Evolutionary conservation across 1,284 basidiomycete species (phyloP), one percentile per base, ranked within the genome.

Genomic region (Cerioporus squamosus): DNA sequence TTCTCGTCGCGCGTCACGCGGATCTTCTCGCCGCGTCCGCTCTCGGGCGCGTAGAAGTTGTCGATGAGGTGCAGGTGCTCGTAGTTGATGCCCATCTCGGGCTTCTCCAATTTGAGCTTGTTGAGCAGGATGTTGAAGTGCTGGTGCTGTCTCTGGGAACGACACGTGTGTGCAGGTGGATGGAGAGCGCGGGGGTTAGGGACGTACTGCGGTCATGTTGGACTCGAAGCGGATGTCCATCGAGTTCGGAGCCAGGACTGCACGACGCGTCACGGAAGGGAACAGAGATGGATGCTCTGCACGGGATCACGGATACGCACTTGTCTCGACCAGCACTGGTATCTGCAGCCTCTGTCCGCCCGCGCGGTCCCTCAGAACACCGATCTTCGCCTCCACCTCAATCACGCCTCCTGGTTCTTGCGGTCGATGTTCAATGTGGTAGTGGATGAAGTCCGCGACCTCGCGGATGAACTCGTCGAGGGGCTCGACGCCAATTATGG

Each of bases 301-400:
- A n/a, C n/a, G n/a, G 10, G 10, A 10, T 10, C 29, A 29, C 5
- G 10, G 10, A n/a, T 1, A 86, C 91, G 74, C 75, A 96, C 95
- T 93, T 43, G 91, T 93, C 74, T 99, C 97, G 39, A 88, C 90
- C 52, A 89, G 79, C 7, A 95, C 85, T 5, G 96, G 96, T 51
- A 94, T 74, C 51, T 72, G 70, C 57, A 94, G 72, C 59, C 94
- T 79, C 66, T 82, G 77, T 17, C 85, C 84, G 14, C 79, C 76
- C 23, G 63, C 67, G 52, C 80, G 79, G 53, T 95, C 88, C 59
- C 84, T 82, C 68, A 98, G 72, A 12, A 93, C 72, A 1, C 97
- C 97, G 48, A 99, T 81, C 79, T 98, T 98, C 17, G 95, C 95
- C 77, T 98, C 97, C 18, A 98, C 92, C 81, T 97, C 86, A 7